Base-by-base conservation (phyloP, 768 basidiomycete genomes). In the Vararia minispora region DNA sequence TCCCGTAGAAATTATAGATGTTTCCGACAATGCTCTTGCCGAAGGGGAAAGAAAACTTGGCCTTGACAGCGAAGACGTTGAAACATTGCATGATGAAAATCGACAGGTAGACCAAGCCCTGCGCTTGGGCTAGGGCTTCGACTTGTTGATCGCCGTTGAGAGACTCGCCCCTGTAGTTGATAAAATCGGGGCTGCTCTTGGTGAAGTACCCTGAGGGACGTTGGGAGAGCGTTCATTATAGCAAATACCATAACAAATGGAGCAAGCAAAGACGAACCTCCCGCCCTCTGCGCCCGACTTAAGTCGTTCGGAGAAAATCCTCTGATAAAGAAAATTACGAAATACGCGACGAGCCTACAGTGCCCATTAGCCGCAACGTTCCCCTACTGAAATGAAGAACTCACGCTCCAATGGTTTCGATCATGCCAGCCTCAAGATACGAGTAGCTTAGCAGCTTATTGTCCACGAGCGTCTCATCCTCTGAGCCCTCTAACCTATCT, bases 51-150 rank as follows among this genome's bases (percentile, higher is more conserved):
- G 65, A 63, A 50, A 78, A 68, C 41, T 63, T 68, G 21, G 76
- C 76, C 59, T 78, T 79, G 24, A 80, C 76, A 1, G 76, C 76
- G 46, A 76, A 79, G 22, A 79, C 76, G 48, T 79, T 79, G 63
- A 78, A 79, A 53, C 76, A 79, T 51, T 79, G 78, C 12, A 63
- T 67, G 45, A 79, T 75, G 61, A 79, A 79, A 24, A 81, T 63
- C 3, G 73, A 72, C n/a, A 79, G 61, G 50, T 77, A 79, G 27
- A 74, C 69, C 67, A 28, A 79, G 0, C 72, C 73, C 52, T 79
- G 76, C 1, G 76, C 76, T 50, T 77, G 64, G 0, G 53, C 75
- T 0, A 79, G 52, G 2, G 76, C 77, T 23, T 76, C 67, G 10
- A 74, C 61, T 57, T 81, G 79, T 21, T 69, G 39, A 2, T 58